Base-by-base conservation (phyloP, 1,284 basidiomycete genomes). In the Ustilago lituana region DNA sequence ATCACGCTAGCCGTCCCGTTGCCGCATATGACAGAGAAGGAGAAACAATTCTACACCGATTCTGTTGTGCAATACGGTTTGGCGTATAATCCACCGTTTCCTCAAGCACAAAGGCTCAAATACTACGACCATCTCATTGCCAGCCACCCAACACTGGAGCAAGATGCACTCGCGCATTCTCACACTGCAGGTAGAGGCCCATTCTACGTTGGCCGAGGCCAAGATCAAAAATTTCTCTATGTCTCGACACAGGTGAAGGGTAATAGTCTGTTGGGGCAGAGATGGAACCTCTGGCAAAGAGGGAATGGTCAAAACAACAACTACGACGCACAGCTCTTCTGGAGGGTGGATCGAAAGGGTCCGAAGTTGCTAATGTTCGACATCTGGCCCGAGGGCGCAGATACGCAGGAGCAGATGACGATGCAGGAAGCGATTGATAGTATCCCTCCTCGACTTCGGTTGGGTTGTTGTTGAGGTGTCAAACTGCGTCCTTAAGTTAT, bases 261-360 rank as follows among this genome's bases (percentile, higher is more conserved):
- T 15, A n/a, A 37, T 4, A 47, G 39, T 23, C 17, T 14, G 1
- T 27, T 52, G 6, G 57, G 57, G 9, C 27, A 14, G n/a, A 33
- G 12, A 8, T 60, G 50, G 57, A 48, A 49, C 12, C 45, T 60
- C 11, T 23, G 43, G 10, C 39, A 48, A 8, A n/a, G 37, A 6
- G 9, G 12, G 15, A 20, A 40, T 8, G 44, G 40, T 7, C 15
- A 4, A 41, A 15, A 17, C 9, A 4, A 2, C 9, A 11, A 9
- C 2, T 35, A 17, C 10, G 58, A 61, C 26, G 58, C 58, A 3
- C 40, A 38, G 6, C 19, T 54, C n/a, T 38, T 44, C 15, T 61
- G 51, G 58, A 5, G 41, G 7, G 23, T 61, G 17, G 40, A 60
- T 22, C 6, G 33, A 0, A 2, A 12, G 8, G 45, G 58, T 10